Percentiles rank a stretch among this genome's conserved stretches.
Conservation (phyloP, 2,329 filamentous ascomycete genomes). For the Diaporthe nobilis region DNA sequence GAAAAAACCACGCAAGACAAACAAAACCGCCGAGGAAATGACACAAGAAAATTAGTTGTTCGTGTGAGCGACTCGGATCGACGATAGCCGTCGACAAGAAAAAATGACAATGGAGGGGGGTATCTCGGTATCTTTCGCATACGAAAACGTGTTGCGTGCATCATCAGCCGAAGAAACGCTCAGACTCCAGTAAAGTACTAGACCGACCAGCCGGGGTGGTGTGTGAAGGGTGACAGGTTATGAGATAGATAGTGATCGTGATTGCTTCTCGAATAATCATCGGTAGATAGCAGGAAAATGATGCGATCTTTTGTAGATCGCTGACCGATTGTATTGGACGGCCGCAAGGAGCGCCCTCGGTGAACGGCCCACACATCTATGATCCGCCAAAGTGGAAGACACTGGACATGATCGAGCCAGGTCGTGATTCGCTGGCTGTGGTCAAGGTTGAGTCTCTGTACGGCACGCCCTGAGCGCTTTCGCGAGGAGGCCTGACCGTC, state of each 20-base stretch:
- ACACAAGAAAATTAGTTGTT: conserved; percentile 35
- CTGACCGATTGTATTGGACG: neutral
- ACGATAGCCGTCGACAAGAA: conserved; percentile 18
- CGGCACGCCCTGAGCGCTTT: conserved; percentile 35
- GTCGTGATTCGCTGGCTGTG: conserved; percentile 37
- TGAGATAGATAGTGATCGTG: conserved; percentile 25
- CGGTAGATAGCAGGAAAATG: conserved; percentile 26
- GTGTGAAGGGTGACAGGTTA: conserved; percentile 17
- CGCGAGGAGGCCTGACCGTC: conserved; percentile 39
- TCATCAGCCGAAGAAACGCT: conserved; percentile 42
- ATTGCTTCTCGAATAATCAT: conserved; percentile 4
- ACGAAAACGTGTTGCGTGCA: conserved; percentile 41
- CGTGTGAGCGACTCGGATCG: conserved; percentile 24
- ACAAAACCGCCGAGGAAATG: conserved; percentile 19
- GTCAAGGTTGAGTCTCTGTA: conserved; percentile 39
- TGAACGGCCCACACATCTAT: conserved; percentile 8
- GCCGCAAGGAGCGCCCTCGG: neutral
- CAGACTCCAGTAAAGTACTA: conserved; percentile 39
- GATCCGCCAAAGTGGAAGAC: conserved; percentile 42
- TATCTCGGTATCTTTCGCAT: conserved; percentile 44
- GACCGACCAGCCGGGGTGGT: conserved; percentile 37
- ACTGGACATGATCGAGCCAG: conserved; percentile 42
- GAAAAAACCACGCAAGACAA: neutral
- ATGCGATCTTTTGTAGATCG: neutral
- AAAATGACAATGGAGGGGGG: conserved; percentile 35